phyloP scores from a whole-genome alignment of 805 yeast genomes.

The Debaryomyces hansenii region DNA sequence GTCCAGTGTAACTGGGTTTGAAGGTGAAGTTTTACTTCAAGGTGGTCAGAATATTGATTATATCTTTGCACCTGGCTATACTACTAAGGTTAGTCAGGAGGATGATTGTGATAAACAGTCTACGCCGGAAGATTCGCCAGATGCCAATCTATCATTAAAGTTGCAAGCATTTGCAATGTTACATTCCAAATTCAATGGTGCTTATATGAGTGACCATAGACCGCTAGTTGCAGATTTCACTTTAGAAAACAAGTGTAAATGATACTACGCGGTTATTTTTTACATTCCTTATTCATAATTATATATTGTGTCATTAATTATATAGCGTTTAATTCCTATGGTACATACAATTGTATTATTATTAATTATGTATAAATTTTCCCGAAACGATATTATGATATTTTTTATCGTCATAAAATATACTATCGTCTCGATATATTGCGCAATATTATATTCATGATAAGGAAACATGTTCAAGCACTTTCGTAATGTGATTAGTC shows the following conservation, averaged over 20 bases:
- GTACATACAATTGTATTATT: no score
- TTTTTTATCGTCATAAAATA: no score
- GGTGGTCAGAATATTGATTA: slow-evolving; percentile 40
- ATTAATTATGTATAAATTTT: no score
- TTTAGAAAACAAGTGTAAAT: background rate
- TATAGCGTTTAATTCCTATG: no score
- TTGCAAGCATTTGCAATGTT: slow-evolving; percentile 33
- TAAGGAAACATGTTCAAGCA: no score
- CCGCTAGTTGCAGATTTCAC: slow-evolving; percentile 31
- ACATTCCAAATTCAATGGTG: slow-evolving; percentile 30
- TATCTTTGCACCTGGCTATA: slow-evolving; percentile 40
- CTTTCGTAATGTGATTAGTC: no score
- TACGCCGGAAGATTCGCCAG: slow-evolving; percentile 8
- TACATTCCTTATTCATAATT: no score
- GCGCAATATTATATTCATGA: no score
- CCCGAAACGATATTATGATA: no score
- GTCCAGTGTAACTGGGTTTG: slow-evolving; percentile 44
- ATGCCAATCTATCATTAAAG: slow-evolving; percentile 12
- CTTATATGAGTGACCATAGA: slow-evolving; percentile 42
- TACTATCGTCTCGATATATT: no score
- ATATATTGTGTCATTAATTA: no score
- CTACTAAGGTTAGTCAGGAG: slow-evolving; percentile 10
- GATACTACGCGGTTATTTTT: no score
- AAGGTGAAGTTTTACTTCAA: slow-evolving; percentile 37
- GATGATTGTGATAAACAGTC: background rate